Base-by-base conservation (phyloP, 345 rosid species). In the Salix udensis region DNA sequence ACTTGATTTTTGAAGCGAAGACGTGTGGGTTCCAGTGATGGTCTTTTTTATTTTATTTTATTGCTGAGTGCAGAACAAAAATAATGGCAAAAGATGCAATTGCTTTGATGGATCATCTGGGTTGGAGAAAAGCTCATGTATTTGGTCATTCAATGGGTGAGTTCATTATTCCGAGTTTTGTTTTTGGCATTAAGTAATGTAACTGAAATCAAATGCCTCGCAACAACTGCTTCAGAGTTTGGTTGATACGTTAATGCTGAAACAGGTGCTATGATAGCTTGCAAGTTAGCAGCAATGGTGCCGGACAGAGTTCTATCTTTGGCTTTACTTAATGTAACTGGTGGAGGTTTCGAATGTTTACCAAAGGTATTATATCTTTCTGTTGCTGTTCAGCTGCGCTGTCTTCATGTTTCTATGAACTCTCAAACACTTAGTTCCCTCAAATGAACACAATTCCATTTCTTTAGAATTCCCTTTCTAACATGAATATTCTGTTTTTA, bases 101-200 rank as follows among this genome's bases (percentile, higher is more conserved):
- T 69, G 88, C 77, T 23, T 79, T 96, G 73, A 62, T 96, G 94
- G 94, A 96, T 90, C 94, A 96, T 84, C 76, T 96, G 75, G 96
- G 97, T 42, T 96, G 99, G 99, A 74, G 82, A 71, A 87, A 77
- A 78, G 97, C 95, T 73, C 97, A 96, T 74, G 85, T 92, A 5
- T 85, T 92, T 85, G 99, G 99, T 1, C 99, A 96, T 72, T 96
- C 99, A 62, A 93, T 96, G 99, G 99, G 99, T 92, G 78, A 83
- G 79, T 77, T 61, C 52, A 42, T 72, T 21, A 53, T n/a, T 30
- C 37, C 18, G 7, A 40, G 37, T 60, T 39, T 44, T 40, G 19
- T 30, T 65, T 21, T 2, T 21, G 11, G 1, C 60, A 53, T 53
- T 21, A n/a, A 3, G 4, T n/a, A 58, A 55, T 55, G 55, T 6